Conservation (phyloP, 1,139 yeast species). For the Geotrichum candidum region DNA sequence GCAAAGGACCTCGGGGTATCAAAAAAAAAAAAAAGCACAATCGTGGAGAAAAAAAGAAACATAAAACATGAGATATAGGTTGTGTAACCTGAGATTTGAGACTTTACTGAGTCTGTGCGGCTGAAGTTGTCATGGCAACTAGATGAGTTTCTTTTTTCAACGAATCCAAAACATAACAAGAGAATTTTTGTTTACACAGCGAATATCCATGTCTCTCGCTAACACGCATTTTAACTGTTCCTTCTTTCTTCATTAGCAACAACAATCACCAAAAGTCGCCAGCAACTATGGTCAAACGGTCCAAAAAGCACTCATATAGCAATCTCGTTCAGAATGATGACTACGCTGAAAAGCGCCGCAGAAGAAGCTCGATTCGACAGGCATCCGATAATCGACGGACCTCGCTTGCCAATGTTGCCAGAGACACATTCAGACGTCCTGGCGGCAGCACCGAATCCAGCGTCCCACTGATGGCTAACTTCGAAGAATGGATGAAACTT, state of each 20-base stretch:
- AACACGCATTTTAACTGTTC: not conserved
- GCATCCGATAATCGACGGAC: slow-evolving; percentile 8
- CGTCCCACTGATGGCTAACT: slow-evolving; percentile 52
- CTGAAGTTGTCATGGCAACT: not conserved
- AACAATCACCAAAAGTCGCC: not conserved
- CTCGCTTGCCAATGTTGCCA: slow-evolving; percentile 3
- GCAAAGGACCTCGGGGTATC: not conserved
- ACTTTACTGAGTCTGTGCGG: too few species aligned
- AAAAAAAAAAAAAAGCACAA: not conserved
- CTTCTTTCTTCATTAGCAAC: not conserved
- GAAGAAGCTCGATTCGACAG: slow-evolving; percentile 20
- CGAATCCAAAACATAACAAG: not conserved
- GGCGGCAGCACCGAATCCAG: slow-evolving; percentile 20
- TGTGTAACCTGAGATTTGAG: too few species aligned
- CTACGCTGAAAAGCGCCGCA: slow-evolving; percentile 28
- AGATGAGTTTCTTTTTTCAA: not conserved
- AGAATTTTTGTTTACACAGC: not conserved
- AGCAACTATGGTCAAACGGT: not conserved
- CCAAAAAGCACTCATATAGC: not conserved
- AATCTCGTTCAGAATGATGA: slow-evolving; percentile 25
- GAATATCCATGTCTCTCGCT: not conserved
- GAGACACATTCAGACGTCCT: slow-evolving; percentile 2
- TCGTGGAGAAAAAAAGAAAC: not conserved
- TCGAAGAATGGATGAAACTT: slow-evolving; percentile 85
- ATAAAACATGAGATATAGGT: too few species aligned